Evolutionary conservation across 2,329 filamentous ascomycete genomes (phyloP).

Genomic region (Grosmannia penicillata): DNA sequence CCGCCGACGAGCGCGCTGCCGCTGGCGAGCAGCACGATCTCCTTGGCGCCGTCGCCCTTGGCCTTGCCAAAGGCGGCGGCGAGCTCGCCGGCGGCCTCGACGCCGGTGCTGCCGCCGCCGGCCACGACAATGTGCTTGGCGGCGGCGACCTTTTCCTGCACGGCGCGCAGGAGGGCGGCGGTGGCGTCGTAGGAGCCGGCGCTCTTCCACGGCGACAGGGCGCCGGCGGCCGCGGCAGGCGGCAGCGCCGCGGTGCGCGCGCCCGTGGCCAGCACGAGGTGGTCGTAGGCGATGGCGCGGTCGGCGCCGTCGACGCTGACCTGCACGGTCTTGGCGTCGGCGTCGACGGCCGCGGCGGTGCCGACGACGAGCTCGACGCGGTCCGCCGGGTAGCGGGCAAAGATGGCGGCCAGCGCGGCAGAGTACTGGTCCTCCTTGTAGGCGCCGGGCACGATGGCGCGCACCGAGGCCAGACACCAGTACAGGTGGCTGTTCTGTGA

Average conservation of each 20-base stretch:
- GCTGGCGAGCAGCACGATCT: constrained; percentile 34
- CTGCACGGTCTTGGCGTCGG: constrained; percentile 27
- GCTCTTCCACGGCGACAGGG: constrained; percentile 35
- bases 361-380: constrained; percentile 38
- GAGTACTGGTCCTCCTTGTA: constrained; percentile 35
- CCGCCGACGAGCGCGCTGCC: constrained; percentile 26
- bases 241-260: constrained; percentile 17
- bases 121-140: constrained; percentile 40
- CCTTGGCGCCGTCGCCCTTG: constrained; percentile 13
- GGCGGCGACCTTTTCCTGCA: constrained; percentile 23
- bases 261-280: constrained; percentile 43
- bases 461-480: constrained; percentile 42
- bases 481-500: constrained; percentile 40
- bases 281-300: constrained; percentile 31
- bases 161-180: constrained; percentile 22
- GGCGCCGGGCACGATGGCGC: constrained; percentile 35
- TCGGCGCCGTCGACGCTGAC: constrained; percentile 17
- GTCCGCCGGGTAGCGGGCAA: constrained; percentile 32
- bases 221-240: constrained; percentile 16
- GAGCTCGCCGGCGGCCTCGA: constrained; percentile 41
- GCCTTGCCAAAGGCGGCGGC: constrained; percentile 26
- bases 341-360: constrained; percentile 26
- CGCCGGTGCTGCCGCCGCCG: constrained; percentile 40
- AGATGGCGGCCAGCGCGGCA: constrained; percentile 31
- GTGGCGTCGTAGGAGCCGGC: constrained; percentile 30